These are phyloP conservation scores for Candida sphagnicola DNA, from an alignment of 805 yeast genomes.

Conservation along the genomic window DNA sequence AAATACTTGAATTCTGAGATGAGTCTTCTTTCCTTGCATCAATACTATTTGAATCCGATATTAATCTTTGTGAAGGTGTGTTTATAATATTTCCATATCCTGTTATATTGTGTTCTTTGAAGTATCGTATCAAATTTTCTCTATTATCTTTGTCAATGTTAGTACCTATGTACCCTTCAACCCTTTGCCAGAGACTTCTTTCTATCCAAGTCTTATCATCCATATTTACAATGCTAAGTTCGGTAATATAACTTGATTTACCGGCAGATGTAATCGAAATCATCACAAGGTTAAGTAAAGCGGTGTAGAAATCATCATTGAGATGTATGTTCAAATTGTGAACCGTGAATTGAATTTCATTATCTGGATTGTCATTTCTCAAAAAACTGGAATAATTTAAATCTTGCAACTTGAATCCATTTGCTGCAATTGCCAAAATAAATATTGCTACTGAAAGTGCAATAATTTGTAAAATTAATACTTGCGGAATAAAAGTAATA, in stretches of 20 bases:
- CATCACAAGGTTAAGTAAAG: slow-evolving; percentile 55
- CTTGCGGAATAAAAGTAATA: slow-evolving; percentile 64
- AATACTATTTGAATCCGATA: slow-evolving; percentile 13
- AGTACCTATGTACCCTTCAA: slow-evolving; percentile 1
- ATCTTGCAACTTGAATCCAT: slow-evolving; percentile 36
- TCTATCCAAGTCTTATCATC: slow-evolving; percentile 59
- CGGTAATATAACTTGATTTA: slow-evolving; percentile 60
- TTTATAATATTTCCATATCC: slow-evolving; percentile 30
- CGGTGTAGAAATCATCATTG: slow-evolving; percentile 64
- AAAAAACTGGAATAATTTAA: slow-evolving; percentile 35
- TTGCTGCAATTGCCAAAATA: slow-evolving; percentile 54
- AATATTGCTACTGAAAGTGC: slow-evolving; percentile 51
- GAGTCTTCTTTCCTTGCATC: slow-evolving; percentile 1
- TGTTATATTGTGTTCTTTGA: slow-evolving; percentile 4
- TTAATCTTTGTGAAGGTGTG: slow-evolving; percentile 22
- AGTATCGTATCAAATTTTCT: slow-evolving; percentile 7
- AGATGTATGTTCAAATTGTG: slow-evolving; percentile 35
- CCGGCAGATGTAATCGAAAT: slow-evolving; percentile 67
- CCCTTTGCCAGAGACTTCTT: slow-evolving; percentile 19
- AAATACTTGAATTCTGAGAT: slow-evolving; percentile 11
- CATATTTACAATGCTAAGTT: slow-evolving; percentile 45
- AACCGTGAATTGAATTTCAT: slow-evolving; percentile 14
- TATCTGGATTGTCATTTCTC: slow-evolving; percentile 14
- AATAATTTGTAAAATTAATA: slow-evolving; percentile 49
- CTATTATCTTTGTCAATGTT: neutral